Evolutionary conservation across 148 eudicot genomes (phyloP).

Genomic region (Vaccinium myrtillus): DNA sequence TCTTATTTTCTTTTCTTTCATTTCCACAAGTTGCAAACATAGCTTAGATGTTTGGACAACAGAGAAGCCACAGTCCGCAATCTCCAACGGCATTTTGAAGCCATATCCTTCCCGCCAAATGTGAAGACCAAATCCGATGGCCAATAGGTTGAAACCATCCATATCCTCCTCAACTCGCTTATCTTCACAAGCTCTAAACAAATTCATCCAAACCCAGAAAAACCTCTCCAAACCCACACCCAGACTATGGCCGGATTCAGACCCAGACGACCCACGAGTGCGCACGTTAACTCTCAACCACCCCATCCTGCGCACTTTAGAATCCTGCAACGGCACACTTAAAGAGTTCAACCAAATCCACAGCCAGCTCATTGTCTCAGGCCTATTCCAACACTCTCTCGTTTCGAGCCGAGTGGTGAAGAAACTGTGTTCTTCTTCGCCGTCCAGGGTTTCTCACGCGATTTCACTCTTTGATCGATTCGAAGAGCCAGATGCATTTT

Average conservation of each 20-base stretch:
- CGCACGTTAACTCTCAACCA: constrained; percentile 33
- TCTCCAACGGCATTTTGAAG: constrained; percentile 3
- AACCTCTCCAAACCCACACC: constrained; percentile 37
- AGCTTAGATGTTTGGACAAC: too few species aligned
- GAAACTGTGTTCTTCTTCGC: constrained; percentile 43
- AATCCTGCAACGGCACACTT: constrained; percentile 25
- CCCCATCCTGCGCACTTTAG: constrained; percentile 48
- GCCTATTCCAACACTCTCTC: constrained; percentile 49
- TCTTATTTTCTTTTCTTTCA: too few species aligned
- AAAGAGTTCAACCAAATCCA: constrained; percentile 51
- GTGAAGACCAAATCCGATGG: constrained; percentile 29
- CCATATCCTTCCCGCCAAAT: constrained; percentile 22
- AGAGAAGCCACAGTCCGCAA: too few species aligned
- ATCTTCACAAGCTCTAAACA: constrained; percentile 37
- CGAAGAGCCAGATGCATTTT: constrained; percentile 53
- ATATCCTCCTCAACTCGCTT: constrained; percentile 19
- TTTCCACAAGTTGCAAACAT: too few species aligned
- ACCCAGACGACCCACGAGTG: constrained; percentile 2
- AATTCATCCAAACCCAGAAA: constrained; percentile 46
- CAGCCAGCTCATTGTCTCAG: constrained; percentile 46
- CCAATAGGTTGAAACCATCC: constrained; percentile 23
- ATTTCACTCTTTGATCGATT: constrained; percentile 31
- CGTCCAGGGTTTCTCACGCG: constrained; percentile 28
- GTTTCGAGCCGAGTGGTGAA: constrained; percentile 46
- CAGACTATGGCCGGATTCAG: constrained; percentile 34